Evolutionary conservation across 176 grass and related monocot genomes (phyloP), one percentile per base, ranked within the genome.

Genomic region (Oryza officinalis): DNA sequence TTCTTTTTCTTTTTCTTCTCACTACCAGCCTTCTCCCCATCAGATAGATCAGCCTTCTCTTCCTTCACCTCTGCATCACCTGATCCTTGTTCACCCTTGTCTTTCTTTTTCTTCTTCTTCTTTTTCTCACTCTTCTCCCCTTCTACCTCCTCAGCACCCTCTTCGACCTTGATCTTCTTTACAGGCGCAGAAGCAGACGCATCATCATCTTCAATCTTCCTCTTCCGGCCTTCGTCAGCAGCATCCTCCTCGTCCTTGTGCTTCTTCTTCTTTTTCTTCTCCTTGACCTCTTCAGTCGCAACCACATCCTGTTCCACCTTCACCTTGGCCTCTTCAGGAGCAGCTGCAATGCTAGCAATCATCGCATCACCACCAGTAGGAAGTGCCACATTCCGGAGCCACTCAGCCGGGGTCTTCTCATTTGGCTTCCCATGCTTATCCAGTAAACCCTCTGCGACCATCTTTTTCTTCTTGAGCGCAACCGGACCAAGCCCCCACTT

Each of bases 371-470:
- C 95, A 75, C 92, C 95, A 49, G 90, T 70, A 17, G 95, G 95
- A 65, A 97, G 88, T 10, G 74, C 87, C 49, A 91, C 81, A 81
- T 97, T 97, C 10, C 92, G 86, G 11, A 80, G 38, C 95, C 95
- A 97, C 68, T 97, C 95, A 13, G 79, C 70, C 10, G 95, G 92
- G 4, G 95, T 92, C 81, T 93, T 97, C 72, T 97, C 92, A 84
- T 91, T 97, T 20, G 90, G 88, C 78, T 94, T 97, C 10, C 92
- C 95, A 73, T 97, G 95, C 87, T 97, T 97, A 74, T 91, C 92
- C 20, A 97, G 87, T 30, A 97, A 79, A 0, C 90, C 92, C 23
- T 94, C 87, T 0, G 90, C 78, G 2, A 97, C 35, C 95, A 97
- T 49, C 78, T 91, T 97, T 40, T 97, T 97, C 89, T 97, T 97